These are phyloP conservation scores for Heliosperma pusillum DNA, from an alignment of 148 eudicot species.

Conservation along the genomic window DNA sequence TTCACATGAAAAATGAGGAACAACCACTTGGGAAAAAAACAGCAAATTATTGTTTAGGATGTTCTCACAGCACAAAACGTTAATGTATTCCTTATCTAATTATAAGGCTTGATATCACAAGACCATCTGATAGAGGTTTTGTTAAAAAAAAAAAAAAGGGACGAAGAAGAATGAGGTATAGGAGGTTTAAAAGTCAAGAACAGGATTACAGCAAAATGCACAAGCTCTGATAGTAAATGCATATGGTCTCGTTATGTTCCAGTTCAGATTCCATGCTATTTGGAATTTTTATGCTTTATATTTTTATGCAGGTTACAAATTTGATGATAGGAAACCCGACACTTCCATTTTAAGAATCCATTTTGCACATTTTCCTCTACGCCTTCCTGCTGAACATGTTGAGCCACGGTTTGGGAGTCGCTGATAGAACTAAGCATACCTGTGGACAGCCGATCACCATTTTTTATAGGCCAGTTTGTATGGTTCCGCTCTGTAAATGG, in stretches of 20 bases:
- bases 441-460: not conserved
- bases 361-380: slow-evolving; percentile 89
- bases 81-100: too few species aligned
- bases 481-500: not conserved
- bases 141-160: not conserved
- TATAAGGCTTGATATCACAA: too few species aligned
- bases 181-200: not conserved
- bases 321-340: slow-evolving; percentile 75
- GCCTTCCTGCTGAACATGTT: slow-evolving; percentile 47
- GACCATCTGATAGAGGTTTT: too few species aligned
- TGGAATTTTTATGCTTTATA: not conserved
- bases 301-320: slow-evolving; percentile 67
- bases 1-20: not conserved
- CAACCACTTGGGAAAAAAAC: not conserved
- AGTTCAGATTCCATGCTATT: not conserved
- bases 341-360: slow-evolving; percentile 57
- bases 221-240: not conserved
- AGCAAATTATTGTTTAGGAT: not conserved
- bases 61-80: not conserved
- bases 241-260: not conserved
- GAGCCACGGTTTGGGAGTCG: slow-evolving; percentile 27
- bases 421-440: slow-evolving; percentile 10
- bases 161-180: not conserved
- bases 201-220: not conserved
- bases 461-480: not conserved